A percentile compares a stretch with the other conserved stretches of the same genome.
Evolutionary conservation across 129 eudicot genomes (phyloP).

Genomic region (Centrapalus pauciflorus): DNA sequence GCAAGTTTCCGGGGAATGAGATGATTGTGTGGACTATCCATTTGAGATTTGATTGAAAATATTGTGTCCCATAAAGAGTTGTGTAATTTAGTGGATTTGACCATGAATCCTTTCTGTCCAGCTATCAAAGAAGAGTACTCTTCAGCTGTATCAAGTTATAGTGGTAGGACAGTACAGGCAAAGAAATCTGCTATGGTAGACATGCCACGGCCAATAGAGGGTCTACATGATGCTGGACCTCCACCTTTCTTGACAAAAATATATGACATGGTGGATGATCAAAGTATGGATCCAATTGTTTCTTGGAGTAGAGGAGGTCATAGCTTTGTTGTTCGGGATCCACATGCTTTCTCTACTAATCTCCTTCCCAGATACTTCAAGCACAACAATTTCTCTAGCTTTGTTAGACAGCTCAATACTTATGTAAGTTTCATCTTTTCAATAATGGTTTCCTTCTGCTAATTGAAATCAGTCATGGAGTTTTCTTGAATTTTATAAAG

Average conservation of each 20-base stretch:
- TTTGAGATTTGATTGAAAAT: not conserved
- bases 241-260: conserved; percentile 84
- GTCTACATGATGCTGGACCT: conserved; percentile 57
- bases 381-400: conserved; percentile 87
- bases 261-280: conserved; percentile 77
- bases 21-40: too few species aligned
- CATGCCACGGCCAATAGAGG: conserved; percentile 69
- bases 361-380: conserved; percentile 87
- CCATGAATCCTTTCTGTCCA: conserved; percentile 36
- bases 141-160: not conserved
- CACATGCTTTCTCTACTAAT: conserved; percentile 57
- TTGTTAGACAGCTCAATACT: conserved; percentile 89
- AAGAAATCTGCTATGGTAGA: conserved; percentile 13
- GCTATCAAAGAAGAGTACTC: conserved; percentile 56
- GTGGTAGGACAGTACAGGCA: not conserved
- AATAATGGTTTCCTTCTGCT: not conserved
- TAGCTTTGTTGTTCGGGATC: conserved; percentile 89
- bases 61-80: not conserved
- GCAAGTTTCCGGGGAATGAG: not conserved
- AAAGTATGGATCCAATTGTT: conserved; percentile 41
- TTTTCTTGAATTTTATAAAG: conserved; percentile 13
- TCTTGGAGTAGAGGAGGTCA: conserved; percentile 76
- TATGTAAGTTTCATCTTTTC: conserved; percentile 52
- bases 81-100: not conserved
- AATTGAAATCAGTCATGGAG: not conserved